Conservation (phyloP, 177 flowering plant genomes). For the Telopea speciosissima region DNA sequence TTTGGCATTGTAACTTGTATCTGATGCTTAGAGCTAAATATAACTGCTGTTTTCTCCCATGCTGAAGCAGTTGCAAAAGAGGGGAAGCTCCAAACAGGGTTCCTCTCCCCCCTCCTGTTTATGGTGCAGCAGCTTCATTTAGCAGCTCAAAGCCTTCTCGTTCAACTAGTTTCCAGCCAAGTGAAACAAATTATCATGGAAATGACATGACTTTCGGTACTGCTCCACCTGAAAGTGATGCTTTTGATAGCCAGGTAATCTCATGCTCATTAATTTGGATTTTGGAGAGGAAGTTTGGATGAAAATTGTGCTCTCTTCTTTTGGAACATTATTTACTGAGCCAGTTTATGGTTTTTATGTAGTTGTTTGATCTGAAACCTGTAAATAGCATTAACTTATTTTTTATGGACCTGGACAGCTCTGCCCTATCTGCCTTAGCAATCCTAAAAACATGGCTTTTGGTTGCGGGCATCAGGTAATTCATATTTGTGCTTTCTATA, state of each 20-base stretch:
- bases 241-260: slow-evolving; percentile 20
- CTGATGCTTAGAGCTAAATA: background rate
- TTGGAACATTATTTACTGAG: too few species aligned
- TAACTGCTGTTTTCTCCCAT: background rate
- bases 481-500: background rate
- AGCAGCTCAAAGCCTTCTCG: slow-evolving; percentile 38
- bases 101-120: slow-evolving; percentile 75
- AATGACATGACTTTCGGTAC: slow-evolving; percentile 25
- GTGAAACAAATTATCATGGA: slow-evolving; percentile 36
- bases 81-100: slow-evolving; percentile 51
- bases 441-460: slow-evolving; percentile 76
- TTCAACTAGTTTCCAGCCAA: slow-evolving; percentile 37
- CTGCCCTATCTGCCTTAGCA: slow-evolving; percentile 71
- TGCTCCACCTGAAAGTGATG: slow-evolving; percentile 42
- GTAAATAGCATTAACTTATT: background rate
- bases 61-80: slow-evolving; percentile 34
- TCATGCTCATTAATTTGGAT: too few species aligned
- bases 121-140: slow-evolving; percentile 28
- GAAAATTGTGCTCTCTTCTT: too few species aligned
- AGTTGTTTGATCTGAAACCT: background rate
- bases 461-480: slow-evolving; percentile 95
- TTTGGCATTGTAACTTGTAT: background rate
- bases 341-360: too few species aligned
- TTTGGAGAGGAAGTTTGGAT: too few species aligned
- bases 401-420: slow-evolving; percentile 27